Conservation (phyloP, 108 stramenopile species). For the Cyclotella cryptica region DNA sequence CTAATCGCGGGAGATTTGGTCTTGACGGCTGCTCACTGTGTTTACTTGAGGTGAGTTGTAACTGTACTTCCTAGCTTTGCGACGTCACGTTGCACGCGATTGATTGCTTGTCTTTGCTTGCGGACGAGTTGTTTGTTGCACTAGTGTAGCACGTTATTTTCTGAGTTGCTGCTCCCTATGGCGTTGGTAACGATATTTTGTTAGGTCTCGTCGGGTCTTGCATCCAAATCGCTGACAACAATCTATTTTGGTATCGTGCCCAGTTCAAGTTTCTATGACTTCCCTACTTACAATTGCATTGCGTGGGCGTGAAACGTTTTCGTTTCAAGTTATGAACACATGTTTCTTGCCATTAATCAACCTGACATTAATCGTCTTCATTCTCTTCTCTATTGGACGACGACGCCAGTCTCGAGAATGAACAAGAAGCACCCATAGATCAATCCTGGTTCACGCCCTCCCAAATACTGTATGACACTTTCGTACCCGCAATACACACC, state of each 20-base stretch:
- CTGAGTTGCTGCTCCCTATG: too few species aligned
- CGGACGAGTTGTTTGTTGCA: background rate
- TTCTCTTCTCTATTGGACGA: background rate
- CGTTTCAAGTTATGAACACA: background rate
- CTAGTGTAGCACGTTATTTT: background rate
- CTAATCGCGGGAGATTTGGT: conserved; percentile 51
- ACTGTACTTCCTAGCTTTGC: too few species aligned
- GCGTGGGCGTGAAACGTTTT: too few species aligned
- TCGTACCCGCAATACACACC: conserved; percentile 8
- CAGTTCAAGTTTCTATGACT: too few species aligned
- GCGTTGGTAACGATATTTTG: too few species aligned
- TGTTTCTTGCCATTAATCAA: background rate
- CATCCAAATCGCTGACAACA: too few species aligned
- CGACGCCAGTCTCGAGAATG: background rate
- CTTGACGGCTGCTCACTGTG: conserved; percentile 57
- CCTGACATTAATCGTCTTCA: background rate
- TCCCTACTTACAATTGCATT: too few species aligned
- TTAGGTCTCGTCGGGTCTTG: too few species aligned
- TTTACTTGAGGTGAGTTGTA: background rate
- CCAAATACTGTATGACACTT: conserved; percentile 9
- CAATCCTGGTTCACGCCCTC: conserved; percentile 12
- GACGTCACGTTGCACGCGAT: background rate
- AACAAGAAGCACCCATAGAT: conserved; percentile 3
- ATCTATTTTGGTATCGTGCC: too few species aligned
- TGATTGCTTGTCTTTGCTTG: background rate